Percentiles rank a stretch among this genome's conserved stretches.
Conservation (phyloP, 2,329 filamentous ascomycete genomes). For the Emericellopsis atlantica region DNA sequence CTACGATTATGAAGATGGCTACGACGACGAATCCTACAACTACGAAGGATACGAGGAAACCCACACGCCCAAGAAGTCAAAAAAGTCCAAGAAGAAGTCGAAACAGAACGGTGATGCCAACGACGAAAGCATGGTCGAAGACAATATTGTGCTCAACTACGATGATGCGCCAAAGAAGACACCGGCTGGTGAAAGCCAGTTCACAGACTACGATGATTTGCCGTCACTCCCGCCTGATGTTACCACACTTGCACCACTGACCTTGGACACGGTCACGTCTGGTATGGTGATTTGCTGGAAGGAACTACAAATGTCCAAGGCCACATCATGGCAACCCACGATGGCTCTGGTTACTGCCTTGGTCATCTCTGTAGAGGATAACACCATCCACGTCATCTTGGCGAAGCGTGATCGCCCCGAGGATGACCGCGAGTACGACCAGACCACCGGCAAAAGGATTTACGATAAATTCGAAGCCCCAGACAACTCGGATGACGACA, state of each 20-base stretch:
- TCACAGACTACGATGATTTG: slow-evolving; percentile 45
- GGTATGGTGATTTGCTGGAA: slow-evolving; percentile 62
- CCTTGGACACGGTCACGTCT: slow-evolving; percentile 29
- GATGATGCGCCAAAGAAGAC: slow-evolving; percentile 16
- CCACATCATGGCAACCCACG: slow-evolving; percentile 54
- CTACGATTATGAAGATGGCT: slow-evolving; percentile 14
- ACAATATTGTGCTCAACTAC: slow-evolving; percentile 26
- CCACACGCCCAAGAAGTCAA: slow-evolving; percentile 5
- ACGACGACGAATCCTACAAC: slow-evolving; percentile 22
- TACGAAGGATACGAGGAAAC: background rate
- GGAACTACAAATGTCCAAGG: slow-evolving; percentile 45
- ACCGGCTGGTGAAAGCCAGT: slow-evolving; percentile 24
- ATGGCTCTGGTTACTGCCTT: slow-evolving; percentile 53
- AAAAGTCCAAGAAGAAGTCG: slow-evolving; percentile 25
- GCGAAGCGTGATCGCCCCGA: slow-evolving; percentile 55
- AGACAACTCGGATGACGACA: slow-evolving; percentile 34
- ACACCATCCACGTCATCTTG: slow-evolving; percentile 41
- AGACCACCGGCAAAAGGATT: slow-evolving; percentile 54
- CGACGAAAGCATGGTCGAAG: slow-evolving; percentile 3
- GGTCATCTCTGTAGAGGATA: slow-evolving; percentile 41
- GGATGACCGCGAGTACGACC: slow-evolving; percentile 48
- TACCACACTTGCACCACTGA: slow-evolving; percentile 36
- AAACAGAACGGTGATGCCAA: slow-evolving; percentile 9
- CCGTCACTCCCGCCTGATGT: slow-evolving; percentile 48
- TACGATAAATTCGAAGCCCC: slow-evolving; percentile 73